Base-by-base conservation (phyloP, 805 yeast genomes). In the Zygotorulaspora sp. region DNA sequence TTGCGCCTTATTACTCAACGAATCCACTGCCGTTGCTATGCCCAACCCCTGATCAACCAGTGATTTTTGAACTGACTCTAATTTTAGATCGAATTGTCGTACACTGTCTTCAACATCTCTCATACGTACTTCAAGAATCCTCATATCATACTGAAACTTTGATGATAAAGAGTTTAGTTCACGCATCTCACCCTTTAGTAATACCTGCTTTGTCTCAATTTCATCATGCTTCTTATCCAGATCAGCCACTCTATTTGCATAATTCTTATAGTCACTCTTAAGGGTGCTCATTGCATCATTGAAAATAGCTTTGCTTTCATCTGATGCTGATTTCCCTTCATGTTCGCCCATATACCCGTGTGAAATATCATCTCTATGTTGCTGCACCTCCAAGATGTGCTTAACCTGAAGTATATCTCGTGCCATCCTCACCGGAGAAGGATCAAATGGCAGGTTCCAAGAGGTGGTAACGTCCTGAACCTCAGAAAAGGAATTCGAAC, bases 51-150 rank as follows among this genome's bases (percentile, higher is more conserved):
- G 43, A 16, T 50, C 40, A 4, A 40, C 35, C 11, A 47, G 38
- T 6, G 41, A 31, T 10, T 41, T 43, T 23, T 47, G 45, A 17
- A 58, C 43, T 3, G 47, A 41, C 3, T 35, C 40, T 18, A 60
- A 19, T 32, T 59, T 60, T 2, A 37, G 26, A 30, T 61, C 62
- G 57, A 76, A 75, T 24, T 67, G 55, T 31, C 67, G 63, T 38
- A 77, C 68, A 30, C 78, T 70, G 18, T 78, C 79, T 48, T 80
- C 84, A 6, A 82, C 80, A 49, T 83, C 92, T 30, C 75, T 70
- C 32, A 83, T 71, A 47, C 82, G 78, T 15, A 74, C 71, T 21
- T 71, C 71, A 20, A 83, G 57, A 28, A 79, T 63, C 14, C 83
- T 61, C 30, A 78, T 63, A 52, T 83, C 90, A 55, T 83, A 83